These are phyloP conservation scores for Smittium culicis DNA, from an alignment of 371 early-diverging fungal species.

Conservation along the genomic window DNA sequence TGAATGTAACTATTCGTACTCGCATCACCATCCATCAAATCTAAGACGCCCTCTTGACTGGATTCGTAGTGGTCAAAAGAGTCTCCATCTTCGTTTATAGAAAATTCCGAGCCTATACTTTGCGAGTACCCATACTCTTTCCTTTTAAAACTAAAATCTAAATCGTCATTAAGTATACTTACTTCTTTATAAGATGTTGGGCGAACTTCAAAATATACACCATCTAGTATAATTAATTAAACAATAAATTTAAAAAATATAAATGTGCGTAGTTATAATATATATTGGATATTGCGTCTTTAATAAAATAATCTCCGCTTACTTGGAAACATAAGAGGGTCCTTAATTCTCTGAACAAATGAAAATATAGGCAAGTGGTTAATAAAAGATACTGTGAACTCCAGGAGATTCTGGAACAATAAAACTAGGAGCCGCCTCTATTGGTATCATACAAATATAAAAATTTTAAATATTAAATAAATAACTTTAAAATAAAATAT, in stretches of 20 bases:
- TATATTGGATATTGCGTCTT: too few species aligned
- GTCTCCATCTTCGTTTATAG: too few species aligned
- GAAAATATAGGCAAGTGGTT: slow-evolving; percentile 93
- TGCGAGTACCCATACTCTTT: neutral
- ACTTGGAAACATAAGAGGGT: slow-evolving; percentile 78
- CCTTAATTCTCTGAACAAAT: slow-evolving; percentile 70
- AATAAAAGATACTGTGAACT: slow-evolving; percentile 67
- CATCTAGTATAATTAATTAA: neutral
- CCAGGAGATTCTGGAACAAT: slow-evolving; percentile 60
- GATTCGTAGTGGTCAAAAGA: too few species aligned
- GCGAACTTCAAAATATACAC: neutral
- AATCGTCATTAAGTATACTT: neutral
- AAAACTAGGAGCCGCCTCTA: slow-evolving; percentile 65
- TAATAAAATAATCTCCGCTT: slow-evolving; percentile 6
- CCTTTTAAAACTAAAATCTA: neutral
- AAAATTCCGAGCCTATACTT: too few species aligned
- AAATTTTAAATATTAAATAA: neutral
- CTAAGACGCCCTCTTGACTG: too few species aligned
- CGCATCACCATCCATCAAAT: too few species aligned
- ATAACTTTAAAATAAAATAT: neutral
- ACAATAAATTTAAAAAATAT: neutral
- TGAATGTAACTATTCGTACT: too few species aligned
- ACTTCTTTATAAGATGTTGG: neutral
- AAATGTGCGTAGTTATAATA: too few species aligned
- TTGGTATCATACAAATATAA: slow-evolving; percentile 43